Percentiles rank a stretch among this genome's conserved stretches.
Evolutionary conservation across 306 rosid genomes (phyloP).

Genomic region (Pachyrhizus erosus): DNA sequence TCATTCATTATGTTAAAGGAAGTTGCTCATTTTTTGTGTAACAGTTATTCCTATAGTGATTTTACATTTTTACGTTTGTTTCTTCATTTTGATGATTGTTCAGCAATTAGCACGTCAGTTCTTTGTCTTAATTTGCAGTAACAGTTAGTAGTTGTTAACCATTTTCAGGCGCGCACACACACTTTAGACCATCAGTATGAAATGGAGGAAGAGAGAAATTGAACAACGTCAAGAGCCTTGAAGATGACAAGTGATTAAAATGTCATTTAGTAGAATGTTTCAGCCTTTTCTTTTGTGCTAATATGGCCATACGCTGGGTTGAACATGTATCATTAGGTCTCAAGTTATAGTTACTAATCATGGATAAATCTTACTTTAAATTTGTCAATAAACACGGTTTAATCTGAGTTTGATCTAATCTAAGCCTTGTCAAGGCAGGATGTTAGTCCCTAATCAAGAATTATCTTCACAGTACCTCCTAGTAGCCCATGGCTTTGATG

Average conservation of each 20-base stretch:
- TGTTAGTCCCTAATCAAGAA: no score
- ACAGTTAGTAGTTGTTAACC: not conserved
- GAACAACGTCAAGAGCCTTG: not conserved
- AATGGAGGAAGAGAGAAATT: conserved; percentile 13
- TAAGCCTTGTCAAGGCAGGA: no score
- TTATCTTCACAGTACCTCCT: no score
- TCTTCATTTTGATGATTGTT: conserved; percentile 13
- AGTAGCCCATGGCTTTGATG: no score
- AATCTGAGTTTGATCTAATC: no score
- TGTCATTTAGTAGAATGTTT: not conserved
- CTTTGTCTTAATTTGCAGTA: not conserved
- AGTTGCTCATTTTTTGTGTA: conserved; percentile 39
- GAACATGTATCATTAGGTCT: no score
- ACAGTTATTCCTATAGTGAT: not conserved
- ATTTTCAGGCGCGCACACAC: not conserved
- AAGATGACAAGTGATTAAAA: not conserved
- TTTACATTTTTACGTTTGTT: not conserved
- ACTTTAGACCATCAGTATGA: not conserved
- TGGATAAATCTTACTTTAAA: no score
- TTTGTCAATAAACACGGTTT: no score
- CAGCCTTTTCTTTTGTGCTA: not conserved
- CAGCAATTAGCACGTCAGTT: not conserved
- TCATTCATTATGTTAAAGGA: conserved; percentile 45
- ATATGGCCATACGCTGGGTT: not conserved
- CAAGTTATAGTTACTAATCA: no score